Evolutionary conservation across 257 asterid species (phyloP), one percentile per base, ranked within the genome.

Genomic region (Nicotiana sylvestris): DNA sequence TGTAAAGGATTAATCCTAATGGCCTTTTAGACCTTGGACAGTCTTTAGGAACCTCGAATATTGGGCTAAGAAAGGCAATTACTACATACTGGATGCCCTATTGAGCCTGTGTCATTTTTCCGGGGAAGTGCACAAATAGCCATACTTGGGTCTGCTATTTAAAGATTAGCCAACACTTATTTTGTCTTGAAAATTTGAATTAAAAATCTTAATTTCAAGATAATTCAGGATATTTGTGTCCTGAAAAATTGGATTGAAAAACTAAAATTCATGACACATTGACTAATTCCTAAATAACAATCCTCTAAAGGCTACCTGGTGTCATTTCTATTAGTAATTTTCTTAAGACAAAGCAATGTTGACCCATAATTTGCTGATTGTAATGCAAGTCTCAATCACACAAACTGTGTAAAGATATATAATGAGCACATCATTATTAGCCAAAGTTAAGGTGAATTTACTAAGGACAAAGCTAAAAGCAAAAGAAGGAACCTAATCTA

Each of bases 381-480:
- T 27, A 74, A 76, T 76, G 5, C 0, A 13, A 51, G 53, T 68
- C 21, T 67, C 76, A 67, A 17, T 17, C 33, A 21, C 21, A 21
- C 21, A 9, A 37, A 39, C 18, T 11, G 4, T 43, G 12, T 21
- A 46, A 72, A 21, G 2, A 21, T 72, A 6, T 12, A 6, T 21
- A 72, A 21, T 21, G 25, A 66, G 25, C 74, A 66, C 9, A 43
- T 32, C 13, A 68, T 33, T 17, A 25, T 46, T 74, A 25, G 37
- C 39, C 79, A 6, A 11, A 74, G 62, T 49, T 32, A 49, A 51
- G 64, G 27, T 51, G 16, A 76, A 74, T 61, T 27, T 76, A 51
- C 64, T 15, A 76, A 27, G 51, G 64, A 76, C 64, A 49, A 72
- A 15, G 80, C 62, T 27, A 74, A 74, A 74, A 49, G 80, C 62